Percentiles rank a stretch among this genome's conserved stretches.
Evolutionary conservation across 116 monocot species (phyloP).

Genomic region (Dioscorea cayenensis): DNA sequence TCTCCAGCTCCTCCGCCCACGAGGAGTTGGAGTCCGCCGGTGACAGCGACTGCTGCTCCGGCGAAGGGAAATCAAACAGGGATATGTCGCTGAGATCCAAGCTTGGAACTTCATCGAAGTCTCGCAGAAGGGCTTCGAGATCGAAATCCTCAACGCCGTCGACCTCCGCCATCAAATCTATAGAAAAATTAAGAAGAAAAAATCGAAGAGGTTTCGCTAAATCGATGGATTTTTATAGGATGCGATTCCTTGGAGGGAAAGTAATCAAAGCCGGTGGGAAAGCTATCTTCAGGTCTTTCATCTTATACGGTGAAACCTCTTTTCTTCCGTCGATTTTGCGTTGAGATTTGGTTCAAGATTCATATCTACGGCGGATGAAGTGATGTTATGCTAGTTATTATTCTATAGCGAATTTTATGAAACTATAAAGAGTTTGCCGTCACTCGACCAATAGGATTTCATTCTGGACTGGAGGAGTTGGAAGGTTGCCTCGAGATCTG

Average conservation of each 20-base stretch:
- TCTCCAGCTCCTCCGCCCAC: constrained; percentile 7
- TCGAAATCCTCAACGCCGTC: constrained; percentile 12
- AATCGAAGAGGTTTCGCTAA: background rate
- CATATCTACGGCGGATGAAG: background rate
- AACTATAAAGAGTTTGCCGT: constrained; percentile 3
- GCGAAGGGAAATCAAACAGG: background rate
- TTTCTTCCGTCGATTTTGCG: background rate
- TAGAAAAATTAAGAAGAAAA: background rate
- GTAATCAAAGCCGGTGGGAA: background rate
- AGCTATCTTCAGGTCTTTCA: too few relatives aligned
- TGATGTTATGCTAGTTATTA: too few relatives aligned
- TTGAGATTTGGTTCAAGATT: background rate
- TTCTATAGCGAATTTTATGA: background rate
- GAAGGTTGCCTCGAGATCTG: too few relatives aligned
- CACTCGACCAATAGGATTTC: constrained; percentile 26
- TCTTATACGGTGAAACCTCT: background rate
- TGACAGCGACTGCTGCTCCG: constrained; percentile 2
- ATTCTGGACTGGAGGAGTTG: background rate
- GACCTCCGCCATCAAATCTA: background rate
- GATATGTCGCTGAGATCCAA: background rate
- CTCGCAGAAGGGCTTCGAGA: constrained; percentile 12
- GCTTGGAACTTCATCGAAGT: constrained; percentile 2
- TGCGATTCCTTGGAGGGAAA: constrained; percentile 2
- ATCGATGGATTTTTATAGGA: background rate
- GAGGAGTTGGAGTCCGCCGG: constrained; percentile 3